Conservation (phyloP, 768 basidiomycete genomes). For the Suillus placidus region DNA sequence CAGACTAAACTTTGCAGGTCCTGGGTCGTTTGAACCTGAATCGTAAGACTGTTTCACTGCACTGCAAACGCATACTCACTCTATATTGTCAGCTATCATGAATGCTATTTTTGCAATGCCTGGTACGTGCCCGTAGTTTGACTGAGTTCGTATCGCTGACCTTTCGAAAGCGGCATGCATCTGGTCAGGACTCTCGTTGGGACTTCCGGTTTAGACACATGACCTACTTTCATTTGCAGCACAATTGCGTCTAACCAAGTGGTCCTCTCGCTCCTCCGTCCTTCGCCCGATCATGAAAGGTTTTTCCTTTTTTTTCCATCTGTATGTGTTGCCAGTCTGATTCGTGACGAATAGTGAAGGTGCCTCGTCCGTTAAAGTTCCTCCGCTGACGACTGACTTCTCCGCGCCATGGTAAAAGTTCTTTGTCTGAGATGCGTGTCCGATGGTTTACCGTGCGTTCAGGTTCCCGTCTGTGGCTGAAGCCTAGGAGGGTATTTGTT, state of each 20-base stretch:
- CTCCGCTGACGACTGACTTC: background rate
- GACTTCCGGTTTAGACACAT: background rate
- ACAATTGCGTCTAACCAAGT: background rate
- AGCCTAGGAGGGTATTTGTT: background rate
- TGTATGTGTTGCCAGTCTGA: background rate
- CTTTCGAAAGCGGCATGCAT: background rate
- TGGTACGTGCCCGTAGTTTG: background rate
- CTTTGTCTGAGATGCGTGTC: background rate
- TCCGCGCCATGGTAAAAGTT: background rate
- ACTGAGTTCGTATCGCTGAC: background rate
- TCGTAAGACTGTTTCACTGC: background rate
- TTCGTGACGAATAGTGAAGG: background rate
- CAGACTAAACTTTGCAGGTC: background rate
- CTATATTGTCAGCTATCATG: background rate
- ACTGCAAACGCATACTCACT: background rate
- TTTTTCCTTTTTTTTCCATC: background rate
- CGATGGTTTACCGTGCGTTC: background rate
- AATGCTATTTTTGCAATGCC: background rate
- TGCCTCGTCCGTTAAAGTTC: background rate
- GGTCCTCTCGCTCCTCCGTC: background rate
- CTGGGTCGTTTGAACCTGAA: background rate
- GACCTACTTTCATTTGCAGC: background rate
- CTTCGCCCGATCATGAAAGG: background rate
- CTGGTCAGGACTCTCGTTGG: background rate
- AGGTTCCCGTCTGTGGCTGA: background rate